Evolutionary conservation across 1,284 basidiomycete genomes (phyloP).

Genomic region (Anthracocystis setariae): DNA sequence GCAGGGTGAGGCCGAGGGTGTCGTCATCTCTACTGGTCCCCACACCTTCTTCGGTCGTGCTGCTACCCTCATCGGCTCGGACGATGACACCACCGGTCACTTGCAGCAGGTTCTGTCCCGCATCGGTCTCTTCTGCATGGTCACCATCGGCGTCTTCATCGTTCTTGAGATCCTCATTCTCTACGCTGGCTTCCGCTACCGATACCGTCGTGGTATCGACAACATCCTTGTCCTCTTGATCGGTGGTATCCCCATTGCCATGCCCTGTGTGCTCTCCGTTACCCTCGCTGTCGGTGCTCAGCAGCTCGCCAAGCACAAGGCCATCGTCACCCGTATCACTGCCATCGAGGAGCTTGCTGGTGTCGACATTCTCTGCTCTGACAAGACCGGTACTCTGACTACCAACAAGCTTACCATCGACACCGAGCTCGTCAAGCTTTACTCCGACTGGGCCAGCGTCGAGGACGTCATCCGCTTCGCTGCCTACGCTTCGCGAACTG

Average conservation of each 20-base stretch:
- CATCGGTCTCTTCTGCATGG: conserved; percentile 85
- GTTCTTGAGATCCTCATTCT: conserved; percentile 92
- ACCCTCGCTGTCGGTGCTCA: conserved; percentile 95
- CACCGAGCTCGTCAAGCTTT: conserved; percentile 88
- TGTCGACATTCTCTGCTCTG: conserved; percentile 94
- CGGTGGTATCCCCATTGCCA: conserved; percentile 95
- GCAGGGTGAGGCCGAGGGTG: conserved; percentile 84
- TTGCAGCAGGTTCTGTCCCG: conserved; percentile 90
- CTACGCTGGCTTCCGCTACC: conserved; percentile 76
- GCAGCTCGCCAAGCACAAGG: conserved; percentile 91
- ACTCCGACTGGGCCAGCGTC: conserved; percentile 81
- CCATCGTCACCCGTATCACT: conserved; percentile 95
- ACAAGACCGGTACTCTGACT: conserved; percentile 97
- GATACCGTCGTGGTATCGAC: conserved; percentile 86
- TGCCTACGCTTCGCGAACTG: conserved; percentile 94
- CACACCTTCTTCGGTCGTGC: conserved; percentile 93
- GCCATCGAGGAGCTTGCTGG: conserved; percentile 93
- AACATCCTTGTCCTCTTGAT: conserved; percentile 98
- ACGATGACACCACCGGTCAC: conserved; percentile 78
- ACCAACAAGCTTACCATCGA: conserved; percentile 98
- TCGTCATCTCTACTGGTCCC: conserved; percentile 89
- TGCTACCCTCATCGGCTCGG: conserved; percentile 89
- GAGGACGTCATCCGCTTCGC: conserved; percentile 92
- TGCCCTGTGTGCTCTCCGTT: conserved; percentile 96
- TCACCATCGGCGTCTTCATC: conserved; percentile 92